A percentile compares a stretch with the other conserved stretches of the same genome.
These are phyloP conservation scores for Leptosphaerulina australis DNA, from an alignment of 2,329 filamentous ascomycete genomes.

Conservation along the genomic window DNA sequence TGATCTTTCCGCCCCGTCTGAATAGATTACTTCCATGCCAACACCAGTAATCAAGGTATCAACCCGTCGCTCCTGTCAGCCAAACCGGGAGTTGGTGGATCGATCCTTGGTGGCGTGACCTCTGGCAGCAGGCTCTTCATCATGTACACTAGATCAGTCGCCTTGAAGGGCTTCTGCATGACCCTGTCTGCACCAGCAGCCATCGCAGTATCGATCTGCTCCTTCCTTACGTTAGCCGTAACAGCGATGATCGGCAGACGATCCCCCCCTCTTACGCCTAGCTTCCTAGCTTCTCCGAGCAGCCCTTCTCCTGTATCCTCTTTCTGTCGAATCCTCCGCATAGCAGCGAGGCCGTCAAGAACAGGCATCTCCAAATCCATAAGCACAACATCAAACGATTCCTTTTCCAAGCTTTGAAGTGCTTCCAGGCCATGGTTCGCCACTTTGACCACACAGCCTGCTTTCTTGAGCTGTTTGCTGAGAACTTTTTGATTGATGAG, in stretches of 20 bases:
- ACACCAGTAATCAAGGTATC: constrained; percentile 19
- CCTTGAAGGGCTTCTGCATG: constrained; percentile 48
- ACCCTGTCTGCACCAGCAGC: constrained; percentile 45
- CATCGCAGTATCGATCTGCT: constrained; percentile 45
- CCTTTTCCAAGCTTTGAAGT: constrained; percentile 37
- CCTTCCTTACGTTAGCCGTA: constrained; percentile 46
- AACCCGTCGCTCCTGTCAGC: constrained; percentile 18
- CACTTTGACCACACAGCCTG: constrained; percentile 37
- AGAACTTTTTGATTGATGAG: constrained; percentile 49
- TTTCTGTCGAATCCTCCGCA: constrained; percentile 55
- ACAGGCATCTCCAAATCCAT: constrained; percentile 64
- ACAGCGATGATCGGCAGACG: constrained; percentile 47
- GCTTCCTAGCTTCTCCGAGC: constrained; percentile 21
- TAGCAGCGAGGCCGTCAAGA: constrained; percentile 53
- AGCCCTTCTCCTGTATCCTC: constrained; percentile 47
- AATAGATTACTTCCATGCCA: not conserved
- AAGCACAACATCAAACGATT: constrained; percentile 42
- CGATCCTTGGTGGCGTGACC: constrained; percentile 22
- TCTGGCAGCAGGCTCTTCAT: constrained; percentile 43
- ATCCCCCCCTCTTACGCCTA: constrained; percentile 28
- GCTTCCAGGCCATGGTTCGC: constrained; percentile 50
- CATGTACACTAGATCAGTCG: constrained; percentile 42
- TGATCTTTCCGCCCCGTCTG: too few species aligned
- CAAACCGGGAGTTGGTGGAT: constrained; percentile 26
- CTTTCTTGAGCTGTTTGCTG: constrained; percentile 45